phyloP scores from a whole-genome alignment of 176 grass and related monocot species.

The Tuctoria greenei region DNA sequence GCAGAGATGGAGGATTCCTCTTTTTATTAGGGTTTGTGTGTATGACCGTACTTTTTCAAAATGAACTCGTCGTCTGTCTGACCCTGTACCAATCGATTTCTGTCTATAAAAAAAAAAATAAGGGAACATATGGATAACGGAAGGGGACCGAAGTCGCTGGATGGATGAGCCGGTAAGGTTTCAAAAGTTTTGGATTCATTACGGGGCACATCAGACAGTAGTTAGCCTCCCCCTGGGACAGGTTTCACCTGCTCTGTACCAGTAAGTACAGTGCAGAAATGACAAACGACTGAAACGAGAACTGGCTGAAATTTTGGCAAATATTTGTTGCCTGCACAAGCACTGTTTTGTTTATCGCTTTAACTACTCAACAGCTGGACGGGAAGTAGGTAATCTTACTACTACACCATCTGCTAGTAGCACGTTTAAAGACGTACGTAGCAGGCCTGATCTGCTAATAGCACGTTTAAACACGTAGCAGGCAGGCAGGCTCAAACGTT shows the following conservation, averaged over 20 bases:
- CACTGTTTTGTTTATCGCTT: background rate
- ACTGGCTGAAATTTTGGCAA: background rate
- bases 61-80: too few species aligned
- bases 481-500: too few species aligned
- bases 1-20: too few species aligned
- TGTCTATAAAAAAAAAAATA: too few species aligned
- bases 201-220: background rate
- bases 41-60: too few species aligned
- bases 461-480: too few species aligned
- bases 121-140: too few species aligned
- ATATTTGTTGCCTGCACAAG: background rate
- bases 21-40: too few species aligned
- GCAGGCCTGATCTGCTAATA: background rate
- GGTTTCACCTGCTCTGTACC: background rate
- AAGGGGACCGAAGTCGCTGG: background rate
- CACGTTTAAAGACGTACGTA: too few species aligned
- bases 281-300: background rate
- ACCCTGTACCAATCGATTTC: too few species aligned
- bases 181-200: slow-evolving; percentile 1
- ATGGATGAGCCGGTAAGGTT: slow-evolving; percentile 5
- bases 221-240: background rate
- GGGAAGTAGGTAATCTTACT: background rate
- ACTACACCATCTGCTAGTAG: too few species aligned
- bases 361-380: background rate
- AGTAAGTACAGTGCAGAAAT: background rate